Conservation (phyloP, 2,329 filamentous ascomycete genomes). For the Mycogone perniciosa region DNA sequence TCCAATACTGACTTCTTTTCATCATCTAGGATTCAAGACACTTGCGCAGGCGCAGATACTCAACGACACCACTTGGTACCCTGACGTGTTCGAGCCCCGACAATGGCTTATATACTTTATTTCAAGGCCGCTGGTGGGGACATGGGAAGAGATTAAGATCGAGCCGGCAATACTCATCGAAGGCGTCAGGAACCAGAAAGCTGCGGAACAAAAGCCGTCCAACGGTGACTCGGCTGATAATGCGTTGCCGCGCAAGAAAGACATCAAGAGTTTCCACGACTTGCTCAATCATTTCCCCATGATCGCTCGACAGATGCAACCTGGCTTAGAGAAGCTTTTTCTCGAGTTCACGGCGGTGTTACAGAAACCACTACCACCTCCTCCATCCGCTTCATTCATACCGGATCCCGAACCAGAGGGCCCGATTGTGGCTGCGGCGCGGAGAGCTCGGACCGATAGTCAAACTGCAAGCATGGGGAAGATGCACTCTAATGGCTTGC, state of each 20-base stretch:
- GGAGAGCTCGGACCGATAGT: slow-evolving; percentile 49
- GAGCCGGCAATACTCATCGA: slow-evolving; percentile 55
- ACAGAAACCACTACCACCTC: slow-evolving; percentile 75
- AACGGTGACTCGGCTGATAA: slow-evolving; percentile 37
- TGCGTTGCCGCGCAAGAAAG: slow-evolving; percentile 62
- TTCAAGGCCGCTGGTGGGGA: slow-evolving; percentile 77
- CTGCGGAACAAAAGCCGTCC: slow-evolving; percentile 29
- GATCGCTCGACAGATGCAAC: slow-evolving; percentile 94
- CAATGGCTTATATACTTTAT: slow-evolving; percentile 98
- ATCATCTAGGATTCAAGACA: slow-evolving; percentile 70
- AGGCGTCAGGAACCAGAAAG: slow-evolving; percentile 34
- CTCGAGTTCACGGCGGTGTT: slow-evolving; percentile 82
- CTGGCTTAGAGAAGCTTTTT: slow-evolving; percentile 82
- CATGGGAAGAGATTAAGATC: slow-evolving; percentile 70
- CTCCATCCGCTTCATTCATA: slow-evolving; percentile 55
- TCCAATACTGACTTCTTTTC: slow-evolving; percentile 18
- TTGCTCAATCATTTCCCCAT: slow-evolving; percentile 87
- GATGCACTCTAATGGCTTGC: slow-evolving; percentile 30
- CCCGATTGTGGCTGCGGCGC: slow-evolving; percentile 49
- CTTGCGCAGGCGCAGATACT: slow-evolving; percentile 84
- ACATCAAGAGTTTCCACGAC: slow-evolving; percentile 85
- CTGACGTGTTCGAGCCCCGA: slow-evolving; percentile 79
- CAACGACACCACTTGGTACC: slow-evolving; percentile 79
- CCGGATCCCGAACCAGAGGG: slow-evolving; percentile 53
- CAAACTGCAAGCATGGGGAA: slow-evolving; percentile 29